These are phyloP conservation scores for Climacium dendroides DNA, from an alignment of 225 moss, liverwort and hornwort species.

Conservation along the genomic window DNA sequence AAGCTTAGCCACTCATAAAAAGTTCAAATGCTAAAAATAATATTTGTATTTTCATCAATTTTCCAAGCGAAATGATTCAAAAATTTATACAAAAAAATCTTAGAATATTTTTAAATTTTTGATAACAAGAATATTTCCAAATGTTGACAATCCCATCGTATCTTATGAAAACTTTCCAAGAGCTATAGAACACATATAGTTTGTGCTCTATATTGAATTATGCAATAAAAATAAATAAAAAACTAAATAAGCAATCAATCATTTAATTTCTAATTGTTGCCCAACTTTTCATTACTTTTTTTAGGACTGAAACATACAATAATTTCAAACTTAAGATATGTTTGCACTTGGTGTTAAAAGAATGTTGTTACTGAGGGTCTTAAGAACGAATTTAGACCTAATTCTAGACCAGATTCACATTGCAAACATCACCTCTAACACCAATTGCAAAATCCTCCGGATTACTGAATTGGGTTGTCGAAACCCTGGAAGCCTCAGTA, in stretches of 20 bases:
- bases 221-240: accelerated
- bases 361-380: too few relatives aligned
- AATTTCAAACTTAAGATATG: not conserved
- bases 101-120: not conserved
- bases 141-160: not conserved
- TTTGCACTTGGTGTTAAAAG: too few relatives aligned
- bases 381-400: too few relatives aligned
- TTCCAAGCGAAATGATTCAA: not conserved
- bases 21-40: too few relatives aligned
- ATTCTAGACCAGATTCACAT: too few relatives aligned
- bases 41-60: not conserved
- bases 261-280: too few relatives aligned
- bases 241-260: too few relatives aligned
- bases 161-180: not conserved
- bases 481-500: too few relatives aligned
- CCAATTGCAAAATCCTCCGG: too few relatives aligned
- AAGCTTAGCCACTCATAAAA: too few relatives aligned
- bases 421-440: too few relatives aligned
- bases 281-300: not conserved
- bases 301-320: not conserved
- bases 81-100: not conserved
- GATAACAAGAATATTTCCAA: not conserved
- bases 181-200: not conserved
- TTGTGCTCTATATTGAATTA: not conserved
- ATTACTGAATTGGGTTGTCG: not conserved